Conservation (phyloP, 148 eudicot genomes). For the Chenopodium suecicum region DNA sequence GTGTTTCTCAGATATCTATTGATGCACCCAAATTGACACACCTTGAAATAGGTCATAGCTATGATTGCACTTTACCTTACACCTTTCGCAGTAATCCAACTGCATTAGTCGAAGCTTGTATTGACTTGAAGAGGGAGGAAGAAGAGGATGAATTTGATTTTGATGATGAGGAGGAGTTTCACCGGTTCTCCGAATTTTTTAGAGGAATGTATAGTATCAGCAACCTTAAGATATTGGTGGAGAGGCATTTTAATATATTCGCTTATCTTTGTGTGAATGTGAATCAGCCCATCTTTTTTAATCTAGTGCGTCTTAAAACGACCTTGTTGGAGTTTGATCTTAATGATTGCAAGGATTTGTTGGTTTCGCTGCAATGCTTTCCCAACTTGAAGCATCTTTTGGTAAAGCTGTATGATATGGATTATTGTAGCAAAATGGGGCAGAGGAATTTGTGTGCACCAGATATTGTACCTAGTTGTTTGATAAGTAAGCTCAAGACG, state of each 20-base stretch:
- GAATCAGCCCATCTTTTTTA: no score
- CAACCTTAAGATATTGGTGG: background rate
- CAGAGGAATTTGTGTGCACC: background rate
- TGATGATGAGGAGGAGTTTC: background rate
- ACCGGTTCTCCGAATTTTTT: background rate
- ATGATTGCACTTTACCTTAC: background rate
- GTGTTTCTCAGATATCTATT: background rate
- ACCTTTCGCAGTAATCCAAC: background rate
- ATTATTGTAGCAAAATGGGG: background rate
- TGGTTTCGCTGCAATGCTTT: background rate
- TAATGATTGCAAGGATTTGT: background rate
- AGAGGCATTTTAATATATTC: background rate
- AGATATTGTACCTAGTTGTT: background rate
- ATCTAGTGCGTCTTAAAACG: no score
- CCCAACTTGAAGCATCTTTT: background rate
- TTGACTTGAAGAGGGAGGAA: background rate
- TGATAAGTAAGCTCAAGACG: conserved; percentile 3
- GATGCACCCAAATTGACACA: background rate
- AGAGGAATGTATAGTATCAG: background rate
- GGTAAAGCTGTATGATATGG: background rate
- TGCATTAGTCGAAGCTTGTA: background rate
- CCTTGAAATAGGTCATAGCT: background rate
- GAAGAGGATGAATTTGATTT: background rate
- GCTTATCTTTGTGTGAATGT: background rate
- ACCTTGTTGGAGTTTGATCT: background rate